Base-by-base conservation (phyloP, 2,329 filamentous ascomycete species). In the Arthroderma uncinatum region DNA sequence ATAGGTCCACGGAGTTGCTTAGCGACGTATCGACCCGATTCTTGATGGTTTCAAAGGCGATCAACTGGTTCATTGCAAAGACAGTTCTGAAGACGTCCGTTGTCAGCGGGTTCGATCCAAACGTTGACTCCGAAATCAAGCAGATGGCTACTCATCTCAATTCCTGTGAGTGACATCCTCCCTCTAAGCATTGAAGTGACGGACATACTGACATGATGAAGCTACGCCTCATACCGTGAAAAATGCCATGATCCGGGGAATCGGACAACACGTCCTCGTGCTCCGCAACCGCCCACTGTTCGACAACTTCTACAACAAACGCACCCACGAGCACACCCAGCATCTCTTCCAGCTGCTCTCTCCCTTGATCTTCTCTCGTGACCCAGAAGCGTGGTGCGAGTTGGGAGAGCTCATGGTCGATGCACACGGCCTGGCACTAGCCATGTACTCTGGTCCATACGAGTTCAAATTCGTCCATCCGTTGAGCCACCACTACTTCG, bases 371-470 rank as follows among this genome's bases (percentile, higher is more conserved):
- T 57, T 62, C 6, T 53, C 53, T 19, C 53, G 37, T 6, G 48
- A 50, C 28, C 33, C 53, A 39, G 40, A 48, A 8, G 63, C 62
- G 14, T 66, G 63, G 62, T 52, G 52, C 5, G 65, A 64, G 1
- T 57, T 68, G 4, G 55, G 9, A 1, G 42, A 54, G 1, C 62
- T 71, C n/a, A 60, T 70, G 36, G n/a, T 58, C 2, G 64, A 70
- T 2, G 67, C 68, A 0, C 64, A 66, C 16, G 54, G 53, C 0
- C 62, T 71, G 9, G 65, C 64, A 0, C 9, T 69, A 0, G 61
- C 64, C 2, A 66, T 71, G 61, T 62, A 63, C 52, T 64, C 62
- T 1, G 55, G 61, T 4, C 64, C 67, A 1, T 64, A 66, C 21
- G 64, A 66, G 16, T 68, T 67, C 47, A 56, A 59, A 25, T 55